Evolutionary conservation across 768 basidiomycete genomes (phyloP).

Genomic region (Lentinula guzmanii): DNA sequence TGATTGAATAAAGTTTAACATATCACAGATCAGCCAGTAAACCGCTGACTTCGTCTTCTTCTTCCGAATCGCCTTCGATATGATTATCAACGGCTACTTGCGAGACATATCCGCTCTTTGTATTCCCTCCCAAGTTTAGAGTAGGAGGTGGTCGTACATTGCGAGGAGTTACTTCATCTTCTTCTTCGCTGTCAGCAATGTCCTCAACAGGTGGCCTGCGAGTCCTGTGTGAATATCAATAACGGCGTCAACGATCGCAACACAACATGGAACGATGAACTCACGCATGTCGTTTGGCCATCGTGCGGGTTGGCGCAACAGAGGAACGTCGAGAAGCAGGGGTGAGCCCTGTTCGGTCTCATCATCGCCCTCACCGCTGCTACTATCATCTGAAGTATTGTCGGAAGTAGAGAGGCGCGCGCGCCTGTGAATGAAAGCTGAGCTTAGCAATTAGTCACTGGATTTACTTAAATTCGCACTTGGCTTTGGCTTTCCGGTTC

Average conservation of each 20-base stretch:
- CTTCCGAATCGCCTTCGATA: slow-evolving; percentile 44
- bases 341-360: slow-evolving; percentile 27
- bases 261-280: slow-evolving; percentile 15
- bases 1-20: not conserved
- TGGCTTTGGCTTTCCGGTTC: slow-evolving; percentile 28
- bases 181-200: slow-evolving; percentile 31
- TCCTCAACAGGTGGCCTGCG: slow-evolving; percentile 29
- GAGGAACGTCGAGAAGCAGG: slow-evolving; percentile 10
- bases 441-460: not conserved
- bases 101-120: slow-evolving; percentile 15
- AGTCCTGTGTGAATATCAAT: slow-evolving; percentile 26
- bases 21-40: slow-evolving; percentile 28
- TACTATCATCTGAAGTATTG: slow-evolving; percentile 34
- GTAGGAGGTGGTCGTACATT: slow-evolving; percentile 10
- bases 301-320: slow-evolving; percentile 38
- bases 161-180: slow-evolving; percentile 23
- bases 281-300: slow-evolving; percentile 59
- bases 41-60: slow-evolving; percentile 48
- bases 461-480: slow-evolving; percentile 26
- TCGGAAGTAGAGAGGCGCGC: slow-evolving; percentile 50
- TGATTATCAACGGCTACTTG: slow-evolving; percentile 23
- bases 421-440: slow-evolving; percentile 29
- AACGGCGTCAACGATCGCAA: not conserved
- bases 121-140: slow-evolving; percentile 30
- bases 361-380: slow-evolving; percentile 12